Conservation (phyloP, 371 early-diverging fungal species). For the Mucor velutinosus region DNA sequence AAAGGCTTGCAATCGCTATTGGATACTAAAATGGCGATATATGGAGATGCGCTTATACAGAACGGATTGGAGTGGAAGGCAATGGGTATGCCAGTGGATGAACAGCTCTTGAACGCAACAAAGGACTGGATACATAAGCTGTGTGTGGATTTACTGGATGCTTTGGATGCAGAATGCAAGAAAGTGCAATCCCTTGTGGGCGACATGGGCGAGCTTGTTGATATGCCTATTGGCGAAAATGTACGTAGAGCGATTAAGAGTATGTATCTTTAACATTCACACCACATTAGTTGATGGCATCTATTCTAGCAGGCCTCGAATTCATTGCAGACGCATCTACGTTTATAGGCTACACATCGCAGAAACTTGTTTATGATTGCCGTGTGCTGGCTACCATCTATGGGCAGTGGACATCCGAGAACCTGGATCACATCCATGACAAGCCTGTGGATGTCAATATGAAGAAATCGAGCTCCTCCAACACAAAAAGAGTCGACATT, state of each 20-base stretch:
- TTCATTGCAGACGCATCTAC: constrained; percentile 33
- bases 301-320: constrained; percentile 41
- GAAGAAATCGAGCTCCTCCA: neutral
- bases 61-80: constrained; percentile 53
- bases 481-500: constrained; percentile 31
- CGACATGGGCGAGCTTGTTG: constrained; percentile 29
- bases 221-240: constrained; percentile 33
- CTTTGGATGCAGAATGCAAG: constrained; percentile 40
- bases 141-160: constrained; percentile 33
- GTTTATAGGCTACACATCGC: constrained; percentile 37
- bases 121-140: constrained; percentile 45
- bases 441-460: constrained; percentile 8
- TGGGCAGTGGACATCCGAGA: constrained; percentile 42
- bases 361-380: constrained; percentile 32
- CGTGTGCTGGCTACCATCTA: constrained; percentile 35
- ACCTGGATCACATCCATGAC: constrained; percentile 32
- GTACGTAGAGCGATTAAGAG: constrained; percentile 11
- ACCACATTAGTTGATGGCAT: constrained; percentile 37
- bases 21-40: constrained; percentile 32
- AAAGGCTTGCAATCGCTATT: constrained; percentile 33
- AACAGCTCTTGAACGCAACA: constrained; percentile 34
- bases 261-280: neutral
- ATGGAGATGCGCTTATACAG: constrained; percentile 44
- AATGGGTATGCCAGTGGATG: constrained; percentile 50
- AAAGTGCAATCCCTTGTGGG: constrained; percentile 32